These are phyloP conservation scores for Gaeumannomyces sp. DNA, from an alignment of 2,329 filamentous ascomycete genomes.

Conservation along the genomic window DNA sequence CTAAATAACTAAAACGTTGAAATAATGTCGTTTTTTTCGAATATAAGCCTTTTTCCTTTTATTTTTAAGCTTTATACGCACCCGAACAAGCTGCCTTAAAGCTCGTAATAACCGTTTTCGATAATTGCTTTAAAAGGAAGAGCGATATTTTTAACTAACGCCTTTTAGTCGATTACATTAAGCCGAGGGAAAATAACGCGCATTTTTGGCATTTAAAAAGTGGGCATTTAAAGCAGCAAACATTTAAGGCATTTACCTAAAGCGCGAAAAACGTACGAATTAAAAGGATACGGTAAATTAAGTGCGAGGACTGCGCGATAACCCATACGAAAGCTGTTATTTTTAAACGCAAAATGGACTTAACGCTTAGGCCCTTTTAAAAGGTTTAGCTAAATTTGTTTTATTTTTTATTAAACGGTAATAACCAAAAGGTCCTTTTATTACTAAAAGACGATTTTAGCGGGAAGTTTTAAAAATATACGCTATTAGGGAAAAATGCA, in stretches of 20 bases:
- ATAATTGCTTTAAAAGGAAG: neutral
- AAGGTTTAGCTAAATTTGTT: neutral
- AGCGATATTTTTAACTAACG: neutral
- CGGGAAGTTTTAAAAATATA: neutral
- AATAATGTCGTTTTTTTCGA: neutral
- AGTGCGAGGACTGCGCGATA: neutral
- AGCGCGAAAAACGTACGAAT: neutral
- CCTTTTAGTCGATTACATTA: neutral
- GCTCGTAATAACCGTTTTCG: neutral
- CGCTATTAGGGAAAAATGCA: neutral
- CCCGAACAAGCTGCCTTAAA: neutral
- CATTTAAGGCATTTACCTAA: neutral
- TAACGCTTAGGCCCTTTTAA: neutral
- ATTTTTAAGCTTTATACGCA: neutral
- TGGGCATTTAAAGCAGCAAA: neutral
- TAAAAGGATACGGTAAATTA: neutral
- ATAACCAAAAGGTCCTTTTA: neutral
- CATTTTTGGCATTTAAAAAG: neutral
- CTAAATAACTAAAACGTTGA: neutral
- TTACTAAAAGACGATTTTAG: neutral
- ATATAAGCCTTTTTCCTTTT: slow-evolving; percentile 1
- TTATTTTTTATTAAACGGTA: neutral
- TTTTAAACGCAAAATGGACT: neutral
- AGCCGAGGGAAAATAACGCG: neutral
- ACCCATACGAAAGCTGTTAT: neutral